Percentiles rank a stretch among this genome's conserved stretches.
These are phyloP conservation scores for Fusarium austroafricanum DNA, from an alignment of 2,329 filamentous ascomycete genomes.

Conservation along the genomic window DNA sequence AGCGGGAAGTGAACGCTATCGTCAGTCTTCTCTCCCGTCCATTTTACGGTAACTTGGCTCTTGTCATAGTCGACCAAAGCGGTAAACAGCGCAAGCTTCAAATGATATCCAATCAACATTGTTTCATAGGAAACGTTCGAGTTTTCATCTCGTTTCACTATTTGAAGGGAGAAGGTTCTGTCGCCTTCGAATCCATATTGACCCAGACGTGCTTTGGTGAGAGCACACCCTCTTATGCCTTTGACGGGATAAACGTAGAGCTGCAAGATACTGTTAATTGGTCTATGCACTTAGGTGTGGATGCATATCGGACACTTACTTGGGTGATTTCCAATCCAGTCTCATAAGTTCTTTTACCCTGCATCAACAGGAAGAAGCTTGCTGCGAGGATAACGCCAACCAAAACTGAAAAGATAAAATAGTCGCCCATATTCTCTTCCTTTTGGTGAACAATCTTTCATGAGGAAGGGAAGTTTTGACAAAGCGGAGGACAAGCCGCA, in stretches of 20 bases:
- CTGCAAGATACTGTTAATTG: conserved; percentile 5
- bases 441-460: not conserved
- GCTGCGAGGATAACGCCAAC: conserved; percentile 1
- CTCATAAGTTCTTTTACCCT: not conserved
- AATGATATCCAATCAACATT: conserved; percentile 39
- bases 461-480: not conserved
- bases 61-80: conserved; percentile 23
- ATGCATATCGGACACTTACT: conserved; percentile 5
- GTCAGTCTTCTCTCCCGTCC: accelerated
- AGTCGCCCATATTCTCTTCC: not conserved
- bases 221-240: conserved; percentile 29
- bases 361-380: not conserved
- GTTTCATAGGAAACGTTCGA: conserved; percentile 23
- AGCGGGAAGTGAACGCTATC: conserved; percentile 34
- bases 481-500: not conserved
- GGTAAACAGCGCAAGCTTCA: conserved; percentile 34
- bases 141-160: conserved; percentile 10
- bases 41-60: not conserved
- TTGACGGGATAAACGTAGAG: conserved; percentile 44
- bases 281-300: accelerated
- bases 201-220: conserved; percentile 22
- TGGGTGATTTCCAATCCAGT: conserved; percentile 33
- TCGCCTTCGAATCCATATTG: conserved; percentile 38
- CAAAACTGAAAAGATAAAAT: not conserved
- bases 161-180: conserved; percentile 42